Evolutionary conservation across 2,329 filamentous ascomycete genomes (phyloP), one percentile per base, ranked within the genome.

Genomic region (Diaporthe caulivora): DNA sequence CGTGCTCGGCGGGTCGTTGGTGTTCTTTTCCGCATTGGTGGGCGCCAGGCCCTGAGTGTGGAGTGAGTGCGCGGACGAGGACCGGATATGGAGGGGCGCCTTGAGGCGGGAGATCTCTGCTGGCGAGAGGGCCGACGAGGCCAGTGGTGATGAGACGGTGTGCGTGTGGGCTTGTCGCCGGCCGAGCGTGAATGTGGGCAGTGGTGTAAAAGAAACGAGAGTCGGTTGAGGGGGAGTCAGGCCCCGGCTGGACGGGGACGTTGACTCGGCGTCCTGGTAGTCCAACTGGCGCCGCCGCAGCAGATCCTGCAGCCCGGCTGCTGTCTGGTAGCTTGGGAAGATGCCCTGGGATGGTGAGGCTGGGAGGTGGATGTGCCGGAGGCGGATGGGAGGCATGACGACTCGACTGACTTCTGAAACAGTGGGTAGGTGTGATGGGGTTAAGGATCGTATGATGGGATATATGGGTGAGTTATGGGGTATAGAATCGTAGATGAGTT

Each of bases 131-230:
- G 84, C 81, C 76, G 82, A 79, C 10, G 69, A 13, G 9, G n/a
- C n/a, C 1, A 21, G 29, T 58, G 34, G 40, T 2, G 84, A 81
- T 76, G 82, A 79, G 34, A 44, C 2, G 6, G 55, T 17, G 2
- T 47, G 21, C 29, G 44, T 10, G 73, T 26, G 47, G 78, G 80
- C 82, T 79, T 98, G 95, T 42, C 97, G 93, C 8, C 96, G 93
- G 71, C 97, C 97, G 76, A 95, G 93, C 18, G 96, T 98, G 84
- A 97, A 98, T 60, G 95, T 94, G 1, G 95, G 95, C 44, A 88
- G 85, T 62, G 95, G 93, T 70, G 94, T 92, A 83, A 97, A 97
- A 76, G 94, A 95, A 76, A 98, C 87, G 76, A 98, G 87, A 42
- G 90, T 91, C 34, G 95, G 94, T 18, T 86, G 85, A 1, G 93